Evolutionary conservation across 805 yeast species (phyloP).

Genomic region (Candida sphagnicola): DNA sequence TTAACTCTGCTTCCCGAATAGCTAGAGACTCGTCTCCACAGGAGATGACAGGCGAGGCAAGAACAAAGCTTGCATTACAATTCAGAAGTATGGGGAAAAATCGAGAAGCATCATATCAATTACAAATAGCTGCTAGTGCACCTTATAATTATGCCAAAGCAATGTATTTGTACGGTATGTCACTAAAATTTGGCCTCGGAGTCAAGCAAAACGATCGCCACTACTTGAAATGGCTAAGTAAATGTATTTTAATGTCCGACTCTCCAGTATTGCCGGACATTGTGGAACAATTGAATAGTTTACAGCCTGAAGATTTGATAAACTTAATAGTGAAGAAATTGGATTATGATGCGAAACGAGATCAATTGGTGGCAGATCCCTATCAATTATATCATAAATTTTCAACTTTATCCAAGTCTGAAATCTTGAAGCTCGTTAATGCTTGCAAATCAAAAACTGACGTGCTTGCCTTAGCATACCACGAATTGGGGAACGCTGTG

Average conservation of each 20-base stretch:
- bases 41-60: conserved; percentile 25
- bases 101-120: conserved; percentile 65
- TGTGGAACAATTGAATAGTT: conserved; percentile 20
- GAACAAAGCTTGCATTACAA: conserved; percentile 43
- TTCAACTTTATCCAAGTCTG: conserved; percentile 17
- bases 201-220: conserved; percentile 50
- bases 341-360: conserved; percentile 10
- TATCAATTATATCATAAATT: conserved; percentile 19
- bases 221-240: conserved; percentile 58
- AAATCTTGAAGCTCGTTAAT: conserved; percentile 23
- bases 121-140: conserved; percentile 59
- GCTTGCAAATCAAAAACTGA: conserved; percentile 38
- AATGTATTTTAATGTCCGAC: conserved; percentile 29
- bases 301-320: conserved; percentile 27
- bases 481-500: conserved; percentile 58
- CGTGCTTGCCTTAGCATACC: conserved; percentile 47
- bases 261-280: conserved; percentile 11
- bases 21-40: conserved; percentile 7
- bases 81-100: conserved; percentile 56
- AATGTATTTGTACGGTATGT: conserved; percentile 64
- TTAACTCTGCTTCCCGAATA: no score
- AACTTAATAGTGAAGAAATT: conserved; percentile 21
- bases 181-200: conserved; percentile 67
- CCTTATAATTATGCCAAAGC: conserved; percentile 57
- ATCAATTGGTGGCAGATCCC: conserved; percentile 23